Evolutionary conservation across 2,329 filamentous ascomycete genomes (phyloP).

Genomic region (Ophiostoma fasciatum): DNA sequence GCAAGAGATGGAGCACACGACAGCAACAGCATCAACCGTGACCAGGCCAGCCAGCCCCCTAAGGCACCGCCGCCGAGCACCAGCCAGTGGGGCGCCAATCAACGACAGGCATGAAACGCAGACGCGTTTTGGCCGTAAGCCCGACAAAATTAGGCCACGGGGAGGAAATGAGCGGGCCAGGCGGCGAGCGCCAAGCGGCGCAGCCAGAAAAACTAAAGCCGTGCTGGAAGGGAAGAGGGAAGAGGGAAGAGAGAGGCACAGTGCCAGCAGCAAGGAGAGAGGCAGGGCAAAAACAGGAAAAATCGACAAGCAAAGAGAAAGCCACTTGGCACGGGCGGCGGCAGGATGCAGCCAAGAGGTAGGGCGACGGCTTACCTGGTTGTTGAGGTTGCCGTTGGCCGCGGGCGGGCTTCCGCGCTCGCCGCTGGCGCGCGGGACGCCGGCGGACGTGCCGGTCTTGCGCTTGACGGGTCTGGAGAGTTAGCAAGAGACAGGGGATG

Average conservation of each 20-base stretch:
- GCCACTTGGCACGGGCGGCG: not conserved
- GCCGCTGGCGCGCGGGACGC: slow-evolving; percentile 49
- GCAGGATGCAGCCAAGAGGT: not conserved
- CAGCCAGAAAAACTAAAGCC: not conserved
- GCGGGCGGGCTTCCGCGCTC: slow-evolving; percentile 49
- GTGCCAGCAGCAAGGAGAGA: too few relatives aligned
- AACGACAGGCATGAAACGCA: slow-evolving; percentile 8
- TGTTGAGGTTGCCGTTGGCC: slow-evolving; percentile 36
- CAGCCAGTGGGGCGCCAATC: too few relatives aligned
- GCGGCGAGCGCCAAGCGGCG: not conserved
- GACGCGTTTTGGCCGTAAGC: slow-evolving; percentile 10
- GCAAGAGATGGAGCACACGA: not conserved
- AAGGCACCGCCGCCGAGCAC: too few relatives aligned
- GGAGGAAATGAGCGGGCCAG: slow-evolving; percentile 2
- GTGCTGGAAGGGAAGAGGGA: not conserved
- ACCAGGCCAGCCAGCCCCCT: too few relatives aligned
- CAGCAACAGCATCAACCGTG: too few relatives aligned
- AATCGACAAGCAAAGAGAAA: slow-evolving; percentile 3
- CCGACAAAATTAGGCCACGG: slow-evolving; percentile 5
- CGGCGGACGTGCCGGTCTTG: slow-evolving; percentile 52
- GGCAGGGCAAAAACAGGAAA: slow-evolving; percentile 5
- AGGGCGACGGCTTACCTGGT: slow-evolving; percentile 32
- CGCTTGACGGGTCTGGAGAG: slow-evolving; percentile 56
- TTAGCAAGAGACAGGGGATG: slow-evolving; percentile 11
- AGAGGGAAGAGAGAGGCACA: not conserved